Evolutionary conservation across 768 basidiomycete species (phyloP), one percentile per base, ranked within the genome.

Genomic region (Phanerodontia chrysosporium): DNA sequence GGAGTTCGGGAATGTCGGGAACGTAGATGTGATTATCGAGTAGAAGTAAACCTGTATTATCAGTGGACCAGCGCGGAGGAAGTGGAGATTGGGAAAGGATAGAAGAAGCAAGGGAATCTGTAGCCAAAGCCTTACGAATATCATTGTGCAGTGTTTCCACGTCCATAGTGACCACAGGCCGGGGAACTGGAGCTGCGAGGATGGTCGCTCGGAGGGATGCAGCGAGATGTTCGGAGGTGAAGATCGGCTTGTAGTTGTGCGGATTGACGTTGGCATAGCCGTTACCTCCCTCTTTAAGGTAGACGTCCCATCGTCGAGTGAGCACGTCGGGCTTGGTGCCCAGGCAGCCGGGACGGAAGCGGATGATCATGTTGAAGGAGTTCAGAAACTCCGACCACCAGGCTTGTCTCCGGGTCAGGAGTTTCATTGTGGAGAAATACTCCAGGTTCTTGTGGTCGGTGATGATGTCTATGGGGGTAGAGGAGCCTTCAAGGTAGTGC

Each of bases 371-470:
- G 35, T 69, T 61, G 58, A 64, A 69, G 5, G 64, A 54, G n/a
- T 61, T 57, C 2, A 73, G 61, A 18, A 55, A 60, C 45, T 63
- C 59, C 3, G 65, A 61, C 76, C 76, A 78, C 4, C 73, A 65
- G 4, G 70, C 75, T 68, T 77, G 78, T 13, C 72, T 65, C 0
- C 68, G 66, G 27, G 58, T 76, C 8, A 78, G 69, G 4, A 68
- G 55, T 29, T 69, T 63, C 1, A 69, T 58, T 0, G 67, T 70
- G n/a, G 60, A 52, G 63, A 76, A 77, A 59, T 74, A 76, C 55
- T 74, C 66, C 3, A 75, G 70, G 62, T 73, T 76, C 44, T 73
- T 73, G 65, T 76, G 74, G 62, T 76, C 72, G 0, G 71, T 68
- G 7, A 73, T 51, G 30, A 73, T 62, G 3, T 51, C 30, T 39